phyloP scores from a whole-genome alignment of 2,329 filamentous ascomycete species.

The Exophiala sp. region DNA sequence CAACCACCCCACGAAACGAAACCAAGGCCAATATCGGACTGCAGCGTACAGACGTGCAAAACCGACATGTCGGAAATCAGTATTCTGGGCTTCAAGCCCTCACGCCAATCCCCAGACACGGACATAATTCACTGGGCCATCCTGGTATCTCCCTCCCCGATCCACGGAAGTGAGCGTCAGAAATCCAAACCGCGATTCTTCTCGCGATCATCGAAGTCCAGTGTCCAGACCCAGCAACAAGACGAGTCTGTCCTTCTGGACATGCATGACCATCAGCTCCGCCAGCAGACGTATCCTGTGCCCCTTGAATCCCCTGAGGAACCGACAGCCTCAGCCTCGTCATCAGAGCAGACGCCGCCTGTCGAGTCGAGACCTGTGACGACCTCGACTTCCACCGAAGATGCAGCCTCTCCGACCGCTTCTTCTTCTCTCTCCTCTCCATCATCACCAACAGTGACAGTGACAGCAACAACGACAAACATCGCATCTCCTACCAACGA shows the following conservation, averaged over 20 bases:
- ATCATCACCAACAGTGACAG: neutral
- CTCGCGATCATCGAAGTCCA: constrained; percentile 1
- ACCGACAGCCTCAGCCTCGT: neutral
- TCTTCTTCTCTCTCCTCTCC: neutral
- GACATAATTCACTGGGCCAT: constrained; percentile 17
- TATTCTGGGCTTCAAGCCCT: constrained; percentile 15
- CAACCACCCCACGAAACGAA: too few relatives aligned
- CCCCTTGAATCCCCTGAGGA: neutral
- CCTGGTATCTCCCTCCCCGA: constrained; percentile 10
- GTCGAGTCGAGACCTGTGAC: neutral
- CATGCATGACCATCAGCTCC: constrained; percentile 24
- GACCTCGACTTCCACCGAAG: neutral
- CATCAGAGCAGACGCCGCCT: neutral
- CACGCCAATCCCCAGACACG: neutral
- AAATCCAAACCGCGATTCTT: constrained; percentile 9
- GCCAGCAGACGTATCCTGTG: constrained; percentile 18
- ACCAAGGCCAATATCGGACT: too few relatives aligned
- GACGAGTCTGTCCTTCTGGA: constrained; percentile 11
- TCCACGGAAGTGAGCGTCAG: neutral
- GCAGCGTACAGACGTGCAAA: neutral
- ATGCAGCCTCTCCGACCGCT: neutral
- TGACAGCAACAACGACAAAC: constrained; percentile 9
- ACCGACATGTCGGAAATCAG: constrained; percentile 20
- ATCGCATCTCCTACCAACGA: constrained; percentile 7
- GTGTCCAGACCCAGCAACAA: neutral